Evolutionary conservation across 257 asterid genomes (phyloP), one percentile per base, ranked within the genome.

Genomic region (Solanum stenotomum): DNA sequence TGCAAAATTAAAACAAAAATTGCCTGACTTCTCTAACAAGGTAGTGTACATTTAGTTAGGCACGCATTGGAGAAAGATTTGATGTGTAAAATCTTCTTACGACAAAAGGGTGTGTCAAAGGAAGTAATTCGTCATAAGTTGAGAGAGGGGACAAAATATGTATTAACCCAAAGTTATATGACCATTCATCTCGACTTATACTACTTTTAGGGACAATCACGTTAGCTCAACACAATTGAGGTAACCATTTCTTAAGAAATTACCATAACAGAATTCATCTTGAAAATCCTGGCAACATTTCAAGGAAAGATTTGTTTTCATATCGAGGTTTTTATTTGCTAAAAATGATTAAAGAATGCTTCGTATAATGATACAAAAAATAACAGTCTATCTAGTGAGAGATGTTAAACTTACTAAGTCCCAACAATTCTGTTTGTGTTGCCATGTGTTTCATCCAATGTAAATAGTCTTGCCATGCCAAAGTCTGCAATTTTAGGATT

Each of bases 401-500:
- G 82, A 9, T 75, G 83, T 76, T 3, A 38, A 37, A 38, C 83
- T 38, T 76, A 76, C 83, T 76, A 76, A 10, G 83, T 76, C 56
- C 83, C 83, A 22, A 40, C 83, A 23, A 76, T 76, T 76, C 56
- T 76, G 34, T 25, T 76, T 37, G 83, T 76, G 83, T 3, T 37
- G 59, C 83, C 34, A 38, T 38, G 83, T 4, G 83, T 38, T 38
- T 38, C 83, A 76, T 76, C 83, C 83, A 76, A 6, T 6, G 22
- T 37, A 76, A 38, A 76, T 23, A 38, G 34, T 4, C 59, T 37
- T 38, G 93, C 92, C 89, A 90, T 67, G 10, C 93, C 92, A 33
- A 90, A 91, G 83, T 91, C 90, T 15, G 91, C 70, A 13, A 90
- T 91, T 67, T 91, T 91, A 5, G 93, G 89, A 14, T 89, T 90